Evolutionary conservation across 148 eudicot species (phyloP), one percentile per base, ranked within the genome.

Genomic region (Cornus suecica): DNA sequence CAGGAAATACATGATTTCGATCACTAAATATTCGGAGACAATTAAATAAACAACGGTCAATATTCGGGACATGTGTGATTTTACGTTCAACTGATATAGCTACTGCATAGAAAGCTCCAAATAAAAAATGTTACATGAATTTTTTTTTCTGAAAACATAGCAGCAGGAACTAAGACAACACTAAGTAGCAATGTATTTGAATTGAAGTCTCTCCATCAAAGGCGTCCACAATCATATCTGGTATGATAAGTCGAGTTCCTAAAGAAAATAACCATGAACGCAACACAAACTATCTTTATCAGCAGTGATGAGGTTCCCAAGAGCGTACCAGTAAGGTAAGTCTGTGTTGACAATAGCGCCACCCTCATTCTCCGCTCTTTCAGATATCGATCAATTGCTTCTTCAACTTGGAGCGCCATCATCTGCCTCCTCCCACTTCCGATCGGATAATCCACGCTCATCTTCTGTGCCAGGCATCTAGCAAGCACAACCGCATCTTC

Each of bases 401-500:
- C 84, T 73, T 37, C 83, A 68, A 69, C 81, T 23, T 37, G 42
- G 42, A 6, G 42, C 5, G 9, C 42, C 42, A 37, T 37, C 3
- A 37, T 37, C 42, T 4, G 42, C 42, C 42, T 37, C 42, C 42
- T 37, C 42, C 8, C 42, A 37, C 42, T 37, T 3, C 5, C 5
- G 34, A 2, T 37, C 42, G 10, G 42, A 37, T 37, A 37, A 37
- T 6, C 42, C 7, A 37, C 72, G 29, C 29, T 25, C 72, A 84
- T 68, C 60, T 72, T 81, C 25, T 66, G 64, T 11, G 80, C 52
- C 71, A 90, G 56, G 78, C 86, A 82, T 76, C 92, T 78, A 31
- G 87, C 92, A 6, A 90, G 80, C 25, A 88, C 92, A 58, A 88
- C 64, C 22, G 92, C 92, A 65, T 90, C 94, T 85, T 90, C 94